Percentiles rank a stretch among this genome's conserved stretches.
Conservation (phyloP, 2,329 filamentous ascomycete species). For the Scedosporium minutisporum region DNA sequence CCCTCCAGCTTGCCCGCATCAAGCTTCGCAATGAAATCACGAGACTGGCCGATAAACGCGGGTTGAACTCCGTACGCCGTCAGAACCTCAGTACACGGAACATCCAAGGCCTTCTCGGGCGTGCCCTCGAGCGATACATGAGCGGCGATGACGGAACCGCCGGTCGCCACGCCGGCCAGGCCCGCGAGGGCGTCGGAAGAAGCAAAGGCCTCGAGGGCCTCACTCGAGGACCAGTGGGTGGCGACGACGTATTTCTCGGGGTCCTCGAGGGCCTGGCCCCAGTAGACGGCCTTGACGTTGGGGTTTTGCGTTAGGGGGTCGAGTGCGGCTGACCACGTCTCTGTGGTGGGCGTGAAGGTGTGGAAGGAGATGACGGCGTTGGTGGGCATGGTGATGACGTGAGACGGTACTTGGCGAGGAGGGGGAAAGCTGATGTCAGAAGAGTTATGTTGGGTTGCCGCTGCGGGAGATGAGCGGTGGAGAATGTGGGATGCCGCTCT, state of each 20-base stretch:
- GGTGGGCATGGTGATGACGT: conserved; percentile 15
- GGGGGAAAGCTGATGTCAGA: neutral
- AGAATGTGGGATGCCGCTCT: too few species aligned
- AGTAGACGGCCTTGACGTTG: conserved; percentile 22
- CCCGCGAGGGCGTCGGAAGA: conserved; percentile 20
- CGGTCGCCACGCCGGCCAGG: conserved; percentile 11
- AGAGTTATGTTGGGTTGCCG: too few species aligned
- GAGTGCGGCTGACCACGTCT: conserved; percentile 17
- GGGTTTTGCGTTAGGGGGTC: conserved; percentile 19
- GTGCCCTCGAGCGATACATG: conserved; percentile 23
- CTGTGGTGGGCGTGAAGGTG: conserved; percentile 20
- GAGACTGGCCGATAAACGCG: conserved; percentile 9
- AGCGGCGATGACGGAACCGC: conserved; percentile 29
- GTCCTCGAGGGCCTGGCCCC: conserved; percentile 24
- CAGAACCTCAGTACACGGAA: conserved; percentile 29
- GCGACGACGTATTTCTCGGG: conserved; percentile 22
- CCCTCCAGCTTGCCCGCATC: conserved; percentile 17
- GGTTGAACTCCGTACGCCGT: conserved; percentile 22
- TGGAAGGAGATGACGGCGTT: conserved; percentile 19
- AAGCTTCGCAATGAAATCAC: conserved; percentile 21
- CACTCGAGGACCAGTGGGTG: conserved; percentile 23
- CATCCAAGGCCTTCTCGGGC: conserved; percentile 18
- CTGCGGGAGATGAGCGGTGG: too few species aligned
- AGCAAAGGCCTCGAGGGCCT: conserved; percentile 25
- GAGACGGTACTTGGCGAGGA: neutral